Conservation (phyloP, 305 asterid species). For the Fraxinus latifolia region DNA sequence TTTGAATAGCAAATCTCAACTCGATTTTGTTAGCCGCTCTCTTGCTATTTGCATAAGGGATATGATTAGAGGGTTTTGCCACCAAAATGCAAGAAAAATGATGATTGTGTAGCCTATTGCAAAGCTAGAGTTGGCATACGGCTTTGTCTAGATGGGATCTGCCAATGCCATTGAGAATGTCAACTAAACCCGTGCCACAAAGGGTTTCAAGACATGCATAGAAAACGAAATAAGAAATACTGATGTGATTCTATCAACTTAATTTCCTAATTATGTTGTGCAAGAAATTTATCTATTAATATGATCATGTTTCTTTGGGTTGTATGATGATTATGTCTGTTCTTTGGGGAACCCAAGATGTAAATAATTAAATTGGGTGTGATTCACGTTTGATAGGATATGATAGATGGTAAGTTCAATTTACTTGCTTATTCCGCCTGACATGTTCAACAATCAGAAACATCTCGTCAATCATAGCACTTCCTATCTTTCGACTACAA, state of each 20-base stretch:
- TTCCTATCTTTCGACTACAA: too few relatives aligned
- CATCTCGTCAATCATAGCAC: too few relatives aligned
- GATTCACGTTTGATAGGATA: too few relatives aligned
- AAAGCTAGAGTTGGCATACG: too few relatives aligned
- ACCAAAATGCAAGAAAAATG: too few relatives aligned
- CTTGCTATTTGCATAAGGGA: neutral
- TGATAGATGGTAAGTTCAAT: neutral
- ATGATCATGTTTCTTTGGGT: neutral
- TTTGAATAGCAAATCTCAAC: too few relatives aligned
- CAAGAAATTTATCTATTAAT: neutral
- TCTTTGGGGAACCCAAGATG: too few relatives aligned
- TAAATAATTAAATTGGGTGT: too few relatives aligned
- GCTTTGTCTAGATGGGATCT: neutral
- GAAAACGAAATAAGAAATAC: neutral
- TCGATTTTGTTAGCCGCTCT: neutral
- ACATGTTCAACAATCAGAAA: too few relatives aligned
- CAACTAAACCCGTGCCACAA: neutral
- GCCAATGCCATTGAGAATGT: neutral
- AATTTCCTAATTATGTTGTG: neutral
- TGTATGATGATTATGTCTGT: neutral
- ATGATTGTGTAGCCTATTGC: too few relatives aligned
- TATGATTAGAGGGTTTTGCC: too few relatives aligned
- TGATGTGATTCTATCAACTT: neutral
- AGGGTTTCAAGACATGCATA: neutral
- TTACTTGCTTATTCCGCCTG: neutral